These are phyloP conservation scores for Carpinus viminea DNA, from an alignment of 306 rosid genomes.

Conservation along the genomic window DNA sequence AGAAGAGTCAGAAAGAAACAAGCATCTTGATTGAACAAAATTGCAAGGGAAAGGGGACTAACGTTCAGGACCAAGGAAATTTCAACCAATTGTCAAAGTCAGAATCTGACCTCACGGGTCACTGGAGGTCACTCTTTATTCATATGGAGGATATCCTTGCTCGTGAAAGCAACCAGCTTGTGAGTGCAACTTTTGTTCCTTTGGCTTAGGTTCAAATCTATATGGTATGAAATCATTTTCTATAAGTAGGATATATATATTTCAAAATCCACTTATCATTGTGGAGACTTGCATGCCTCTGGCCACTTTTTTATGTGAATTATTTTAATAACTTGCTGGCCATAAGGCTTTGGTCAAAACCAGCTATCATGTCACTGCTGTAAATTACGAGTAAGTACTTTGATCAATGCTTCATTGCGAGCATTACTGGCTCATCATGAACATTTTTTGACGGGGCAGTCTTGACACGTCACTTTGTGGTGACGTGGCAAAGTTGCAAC, in stretches of 20 bases:
- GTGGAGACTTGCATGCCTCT: no score
- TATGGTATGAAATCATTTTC: background rate
- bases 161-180: slow-evolving; percentile 69
- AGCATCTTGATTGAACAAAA: slow-evolving; percentile 56
- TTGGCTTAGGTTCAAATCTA: slow-evolving; percentile 7
- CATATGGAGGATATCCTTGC: slow-evolving; percentile 63
- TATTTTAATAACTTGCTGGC: background rate
- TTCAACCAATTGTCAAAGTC: slow-evolving; percentile 40
- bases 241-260: background rate
- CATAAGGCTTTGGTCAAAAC: background rate
- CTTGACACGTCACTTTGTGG: no score
- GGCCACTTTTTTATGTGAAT: background rate
- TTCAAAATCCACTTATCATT: background rate
- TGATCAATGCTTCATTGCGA: background rate
- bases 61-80: slow-evolving; percentile 33
- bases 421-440: background rate
- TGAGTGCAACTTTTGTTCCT: slow-evolving; percentile 43
- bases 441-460: no score
- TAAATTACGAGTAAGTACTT: background rate
- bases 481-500: no score
- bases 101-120: slow-evolving; percentile 65
- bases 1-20: slow-evolving; percentile 83
- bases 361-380: background rate
- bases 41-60: slow-evolving; percentile 47
- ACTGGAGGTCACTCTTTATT: slow-evolving; percentile 83